Conservation (phyloP, 2,329 filamentous ascomycete species). For the Mycosphaerella arachidis region DNA sequence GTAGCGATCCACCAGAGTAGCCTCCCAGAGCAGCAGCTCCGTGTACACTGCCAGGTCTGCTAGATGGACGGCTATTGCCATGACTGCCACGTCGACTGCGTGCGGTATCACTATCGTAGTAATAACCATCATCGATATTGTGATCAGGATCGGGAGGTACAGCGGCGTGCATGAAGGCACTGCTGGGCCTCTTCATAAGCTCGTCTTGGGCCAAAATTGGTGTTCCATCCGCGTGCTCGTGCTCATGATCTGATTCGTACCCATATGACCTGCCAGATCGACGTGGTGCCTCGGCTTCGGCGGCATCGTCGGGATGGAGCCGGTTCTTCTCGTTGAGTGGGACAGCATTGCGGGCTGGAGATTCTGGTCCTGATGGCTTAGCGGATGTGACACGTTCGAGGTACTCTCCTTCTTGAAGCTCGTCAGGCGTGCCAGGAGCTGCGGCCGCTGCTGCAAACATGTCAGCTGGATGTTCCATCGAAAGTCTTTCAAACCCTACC, state of each 20-base stretch:
- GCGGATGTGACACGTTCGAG: constrained; percentile 71
- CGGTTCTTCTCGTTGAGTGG: constrained; percentile 36
- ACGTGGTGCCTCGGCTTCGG: constrained; percentile 40
- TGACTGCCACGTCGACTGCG: constrained; percentile 49
- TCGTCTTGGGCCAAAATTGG: constrained; percentile 90
- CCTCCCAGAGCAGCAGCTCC: constrained; percentile 18
- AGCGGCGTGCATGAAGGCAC: constrained; percentile 70
- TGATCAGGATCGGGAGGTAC: constrained; percentile 69
- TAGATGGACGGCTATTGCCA: constrained; percentile 60
- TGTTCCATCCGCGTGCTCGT: constrained; percentile 60
- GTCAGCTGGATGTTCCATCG: constrained; percentile 10
- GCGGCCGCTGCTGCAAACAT: constrained; percentile 8
- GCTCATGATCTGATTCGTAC: constrained; percentile 33
- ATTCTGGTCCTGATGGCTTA: constrained; percentile 35
- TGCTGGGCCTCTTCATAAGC: constrained; percentile 66
- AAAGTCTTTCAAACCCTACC: constrained; percentile 36
- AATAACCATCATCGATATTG: constrained; percentile 52
- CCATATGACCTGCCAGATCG: constrained; percentile 41
- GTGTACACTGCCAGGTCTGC: constrained; percentile 56
- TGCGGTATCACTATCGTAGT: constrained; percentile 45
- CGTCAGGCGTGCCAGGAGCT: constrained; percentile 71
- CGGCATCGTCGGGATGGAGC: constrained; percentile 30
- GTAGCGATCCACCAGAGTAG: constrained; percentile 48
- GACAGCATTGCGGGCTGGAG: constrained; percentile 46
- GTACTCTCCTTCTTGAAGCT: constrained; percentile 87